These are phyloP conservation scores for Citrus trifoliata DNA, from an alignment of 345 rosid species.

Conservation along the genomic window DNA sequence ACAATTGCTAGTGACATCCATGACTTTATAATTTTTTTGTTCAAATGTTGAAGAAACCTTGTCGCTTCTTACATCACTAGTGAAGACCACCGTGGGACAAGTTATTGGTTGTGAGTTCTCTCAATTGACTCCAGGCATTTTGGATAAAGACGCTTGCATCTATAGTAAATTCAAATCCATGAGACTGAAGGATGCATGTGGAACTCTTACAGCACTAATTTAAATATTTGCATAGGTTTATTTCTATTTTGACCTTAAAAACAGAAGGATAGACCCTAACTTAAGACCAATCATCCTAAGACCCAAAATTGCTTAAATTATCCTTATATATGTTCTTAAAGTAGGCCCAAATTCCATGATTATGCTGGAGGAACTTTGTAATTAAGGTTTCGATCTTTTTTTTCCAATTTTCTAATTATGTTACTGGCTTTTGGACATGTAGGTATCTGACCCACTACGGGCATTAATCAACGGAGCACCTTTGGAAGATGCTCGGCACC, in stretches of 20 bases:
- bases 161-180: too few relatives aligned
- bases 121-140: too few relatives aligned
- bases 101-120: too few relatives aligned
- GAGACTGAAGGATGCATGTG: too few relatives aligned
- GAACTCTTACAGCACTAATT: background rate
- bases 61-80: too few relatives aligned
- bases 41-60: too few relatives aligned
- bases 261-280: background rate
- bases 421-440: constrained; percentile 33
- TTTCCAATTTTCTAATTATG: constrained; percentile 26
- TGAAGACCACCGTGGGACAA: too few relatives aligned
- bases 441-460: constrained; percentile 83
- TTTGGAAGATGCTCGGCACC: constrained; percentile 5
- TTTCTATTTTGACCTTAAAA: background rate
- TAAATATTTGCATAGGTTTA: background rate
- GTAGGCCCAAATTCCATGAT: background rate
- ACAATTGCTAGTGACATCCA: too few relatives aligned
- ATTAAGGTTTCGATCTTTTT: background rate
- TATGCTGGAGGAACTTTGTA: background rate
- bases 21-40: too few relatives aligned
- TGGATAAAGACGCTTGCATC: too few relatives aligned
- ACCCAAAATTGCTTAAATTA: background rate
- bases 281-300: background rate
- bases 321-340: background rate
- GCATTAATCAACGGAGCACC: constrained; percentile 23